Conservation (phyloP, 345 rosid species). For the Murraya koenigii region DNA sequence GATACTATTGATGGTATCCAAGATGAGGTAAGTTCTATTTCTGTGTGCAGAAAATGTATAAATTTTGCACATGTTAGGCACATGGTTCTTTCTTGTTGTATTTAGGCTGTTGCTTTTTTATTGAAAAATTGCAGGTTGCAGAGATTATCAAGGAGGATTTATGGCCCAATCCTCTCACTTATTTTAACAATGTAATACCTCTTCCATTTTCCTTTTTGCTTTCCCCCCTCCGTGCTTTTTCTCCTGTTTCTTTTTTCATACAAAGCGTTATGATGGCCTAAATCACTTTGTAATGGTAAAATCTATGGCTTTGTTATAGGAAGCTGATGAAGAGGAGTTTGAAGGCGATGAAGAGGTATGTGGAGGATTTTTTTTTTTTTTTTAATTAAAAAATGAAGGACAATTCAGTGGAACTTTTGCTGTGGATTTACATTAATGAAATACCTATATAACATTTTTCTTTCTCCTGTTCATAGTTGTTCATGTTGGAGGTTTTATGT, state of each 20-base stretch:
- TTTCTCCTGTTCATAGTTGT: not conserved
- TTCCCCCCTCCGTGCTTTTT: not conserved
- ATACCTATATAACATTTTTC: not conserved
- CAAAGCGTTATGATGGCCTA: not conserved
- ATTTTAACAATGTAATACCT: conserved; percentile 68
- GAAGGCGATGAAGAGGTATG: conserved; percentile 65
- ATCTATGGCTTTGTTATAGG: conserved; percentile 34
- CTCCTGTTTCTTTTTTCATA: not conserved
- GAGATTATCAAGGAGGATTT: conserved; percentile 92
- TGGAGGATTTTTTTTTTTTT: not conserved
- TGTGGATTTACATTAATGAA: not conserved
- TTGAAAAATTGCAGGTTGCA: conserved; percentile 58
- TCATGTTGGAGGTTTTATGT: not conserved
- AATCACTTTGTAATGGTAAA: not conserved
- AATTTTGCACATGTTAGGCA: not conserved
- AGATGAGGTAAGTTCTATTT: conserved; percentile 65
- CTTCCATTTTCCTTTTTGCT: not conserved
- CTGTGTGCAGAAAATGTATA: not conserved
- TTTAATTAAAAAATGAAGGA: not conserved
- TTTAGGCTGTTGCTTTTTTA: not conserved
- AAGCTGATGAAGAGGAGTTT: conserved; percentile 70
- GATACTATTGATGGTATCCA: conserved; percentile 57
- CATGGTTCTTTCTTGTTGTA: not conserved
- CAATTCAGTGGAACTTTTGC: not conserved
- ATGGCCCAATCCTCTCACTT: conserved; percentile 91